A percentile compares a stretch with the other conserved stretches of the same genome.
Conservation (phyloP, 2,329 filamentous ascomycete genomes). For the Calonectria crousiana region DNA sequence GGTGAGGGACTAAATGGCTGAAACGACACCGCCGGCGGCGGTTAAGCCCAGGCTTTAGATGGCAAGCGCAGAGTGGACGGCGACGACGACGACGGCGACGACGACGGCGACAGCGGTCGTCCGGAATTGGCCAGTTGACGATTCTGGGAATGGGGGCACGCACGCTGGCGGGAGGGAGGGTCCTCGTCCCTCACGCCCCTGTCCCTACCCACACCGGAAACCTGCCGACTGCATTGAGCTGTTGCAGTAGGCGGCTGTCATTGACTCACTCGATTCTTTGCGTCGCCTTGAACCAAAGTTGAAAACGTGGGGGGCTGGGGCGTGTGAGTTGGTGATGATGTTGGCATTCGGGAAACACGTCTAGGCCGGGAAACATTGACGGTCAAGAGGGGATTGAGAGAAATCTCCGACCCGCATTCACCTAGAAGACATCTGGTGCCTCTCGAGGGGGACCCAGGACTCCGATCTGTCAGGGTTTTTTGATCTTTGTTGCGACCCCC, state of each 20-base stretch:
- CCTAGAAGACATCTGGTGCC: conserved; percentile 36
- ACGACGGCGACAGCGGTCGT: conserved; percentile 4
- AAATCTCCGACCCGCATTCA: conserved; percentile 45
- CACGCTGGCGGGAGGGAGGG: conserved; percentile 12
- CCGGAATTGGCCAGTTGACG: conserved; percentile 9
- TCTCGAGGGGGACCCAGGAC: conserved; percentile 17
- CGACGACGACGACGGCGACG: neutral
- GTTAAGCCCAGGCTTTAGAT: conserved; percentile 22
- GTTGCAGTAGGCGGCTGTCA: conserved; percentile 22
- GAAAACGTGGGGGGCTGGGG: conserved; percentile 18
- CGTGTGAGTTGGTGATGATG: neutral
- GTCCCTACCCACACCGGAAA: conserved; percentile 22
- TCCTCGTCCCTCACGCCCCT: conserved; percentile 22
- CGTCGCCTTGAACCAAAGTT: conserved; percentile 16
- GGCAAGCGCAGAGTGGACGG: conserved; percentile 25
- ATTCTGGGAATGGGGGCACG: conserved; percentile 16
- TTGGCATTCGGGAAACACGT: conserved; percentile 14
- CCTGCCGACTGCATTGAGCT: conserved; percentile 28
- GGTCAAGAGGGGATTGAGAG: conserved; percentile 35
- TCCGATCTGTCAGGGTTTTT: conserved; percentile 37
- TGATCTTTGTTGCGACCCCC: conserved; percentile 33
- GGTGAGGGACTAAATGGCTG: conserved; percentile 30
- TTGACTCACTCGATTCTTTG: conserved; percentile 22
- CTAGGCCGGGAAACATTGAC: conserved; percentile 27
- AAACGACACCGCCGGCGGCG: conserved; percentile 23